phyloP scores from a whole-genome alignment of 768 basidiomycete species.

The Kwoniella sp. region DNA sequence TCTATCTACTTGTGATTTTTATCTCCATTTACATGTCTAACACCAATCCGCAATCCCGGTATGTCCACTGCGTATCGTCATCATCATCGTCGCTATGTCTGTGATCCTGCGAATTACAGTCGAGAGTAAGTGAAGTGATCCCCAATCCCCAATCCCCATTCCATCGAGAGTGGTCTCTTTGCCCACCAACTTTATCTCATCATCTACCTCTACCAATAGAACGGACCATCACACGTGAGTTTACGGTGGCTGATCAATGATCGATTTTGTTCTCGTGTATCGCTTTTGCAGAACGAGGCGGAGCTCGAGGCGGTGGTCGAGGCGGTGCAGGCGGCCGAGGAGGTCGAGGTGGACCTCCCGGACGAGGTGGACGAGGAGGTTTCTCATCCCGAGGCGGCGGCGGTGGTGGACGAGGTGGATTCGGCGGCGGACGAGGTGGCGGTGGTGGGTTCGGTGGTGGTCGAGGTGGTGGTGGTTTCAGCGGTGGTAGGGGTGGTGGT shows the following conservation, averaged over 20 bases:
- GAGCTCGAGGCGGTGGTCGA: slow-evolving; percentile 53
- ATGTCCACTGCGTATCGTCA: too few relatives aligned
- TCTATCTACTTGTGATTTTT: too few relatives aligned
- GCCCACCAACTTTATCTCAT: too few relatives aligned
- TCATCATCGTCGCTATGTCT: neutral
- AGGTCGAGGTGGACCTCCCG: slow-evolving; percentile 56
- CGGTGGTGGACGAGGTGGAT: slow-evolving; percentile 42
- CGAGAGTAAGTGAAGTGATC: slow-evolving; percentile 24
- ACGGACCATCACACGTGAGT: too few relatives aligned
- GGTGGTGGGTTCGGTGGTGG: slow-evolving; percentile 27
- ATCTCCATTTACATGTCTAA: too few relatives aligned
- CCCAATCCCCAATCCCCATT: too few relatives aligned
- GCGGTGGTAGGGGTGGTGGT: slow-evolving; percentile 14
- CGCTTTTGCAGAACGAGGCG: slow-evolving; percentile 36
- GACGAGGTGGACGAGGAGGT: slow-evolving; percentile 41
- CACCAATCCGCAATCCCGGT: too few relatives aligned
- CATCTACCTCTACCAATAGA: too few relatives aligned
- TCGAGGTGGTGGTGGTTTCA: slow-evolving; percentile 14
- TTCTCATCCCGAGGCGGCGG: slow-evolving; percentile 29
- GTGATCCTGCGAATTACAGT: slow-evolving; percentile 20
- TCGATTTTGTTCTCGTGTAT: neutral
- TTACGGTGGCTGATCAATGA: too few relatives aligned
- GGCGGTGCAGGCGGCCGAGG: slow-evolving; percentile 22
- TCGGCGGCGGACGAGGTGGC: slow-evolving; percentile 35
- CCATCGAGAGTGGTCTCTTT: too few relatives aligned